Base-by-base conservation (phyloP, 2,329 filamentous ascomycete species). In the Venturia oleaginea region DNA sequence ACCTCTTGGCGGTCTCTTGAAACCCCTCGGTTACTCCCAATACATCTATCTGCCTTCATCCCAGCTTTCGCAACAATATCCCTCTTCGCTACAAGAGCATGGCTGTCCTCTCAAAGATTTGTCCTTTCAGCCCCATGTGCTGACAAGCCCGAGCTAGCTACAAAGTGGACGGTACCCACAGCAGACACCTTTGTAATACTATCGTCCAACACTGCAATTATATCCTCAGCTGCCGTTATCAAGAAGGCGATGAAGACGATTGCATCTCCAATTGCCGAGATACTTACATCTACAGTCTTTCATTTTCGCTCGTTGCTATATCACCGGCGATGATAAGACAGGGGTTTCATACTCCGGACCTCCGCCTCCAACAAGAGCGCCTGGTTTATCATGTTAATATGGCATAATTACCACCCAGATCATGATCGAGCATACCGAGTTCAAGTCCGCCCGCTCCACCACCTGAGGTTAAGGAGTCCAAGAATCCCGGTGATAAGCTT, bases 41-140 rank as follows among this genome's bases (percentile, higher is more conserved):
- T 8, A 59, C 19, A 1, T 30, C 30, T 11, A 1, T 30, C 30
- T 11, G 55, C 55, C 27, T 34, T 34, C 55, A 37, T 22, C 22
- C 55, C 55, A 17, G 30, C 55, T 30, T 59, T 59, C 5, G 19
- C 34, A 59, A 59, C n/a, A 34, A 24, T 27, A 30, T 59, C 55
- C 30, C 37, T 59, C 55, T 59, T 59, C 27, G 55, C 55, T 6
- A 37, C 30, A 34, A 59, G 55, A 22, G 55, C 55, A 59, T 37
- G 11, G 55, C 55, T n/a, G 55, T 38, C 34, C 37, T 34, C n/a
- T 34, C 55, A 59, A 19, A 38, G 34, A n/a, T 22, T 17, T 13
- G 55, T 59, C 55, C 34, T 6, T 22, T 59, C 55, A 10, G 30
- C 55, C 2, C 55, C 55, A 4, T 27, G 55, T 34, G 30, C 30